These are phyloP conservation scores for Aphanoascus verrucosus DNA, from an alignment of 2,329 filamentous ascomycete species.

Conservation along the genomic window DNA sequence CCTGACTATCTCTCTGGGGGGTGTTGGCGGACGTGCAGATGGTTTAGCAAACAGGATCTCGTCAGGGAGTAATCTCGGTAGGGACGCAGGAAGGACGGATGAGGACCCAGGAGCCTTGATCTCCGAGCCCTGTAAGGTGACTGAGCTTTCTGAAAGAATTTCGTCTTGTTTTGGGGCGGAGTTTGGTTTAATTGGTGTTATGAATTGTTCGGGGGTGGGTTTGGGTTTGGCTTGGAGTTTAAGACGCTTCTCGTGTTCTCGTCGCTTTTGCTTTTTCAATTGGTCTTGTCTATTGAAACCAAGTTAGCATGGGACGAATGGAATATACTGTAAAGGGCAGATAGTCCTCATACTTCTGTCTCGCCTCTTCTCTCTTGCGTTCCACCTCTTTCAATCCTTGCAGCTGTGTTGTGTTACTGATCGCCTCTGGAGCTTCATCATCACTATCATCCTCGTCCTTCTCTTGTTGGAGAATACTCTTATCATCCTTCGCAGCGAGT, in stretches of 20 bases:
- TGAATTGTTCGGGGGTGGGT: conserved; percentile 19
- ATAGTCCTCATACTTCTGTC: conserved; percentile 26
- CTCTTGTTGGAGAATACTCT: conserved; percentile 17
- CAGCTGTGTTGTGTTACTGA: conserved; percentile 33
- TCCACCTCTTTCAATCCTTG: conserved; percentile 30
- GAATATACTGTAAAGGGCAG: neutral
- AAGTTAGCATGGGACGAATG: conserved; percentile 17
- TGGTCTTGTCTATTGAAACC: conserved; percentile 27
- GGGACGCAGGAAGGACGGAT: conserved; percentile 23
- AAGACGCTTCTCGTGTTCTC: conserved; percentile 31
- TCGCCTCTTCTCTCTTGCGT: conserved; percentile 30
- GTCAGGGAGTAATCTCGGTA: conserved; percentile 43
- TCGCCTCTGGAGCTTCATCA: conserved; percentile 34
- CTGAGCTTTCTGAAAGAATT: conserved; percentile 32
- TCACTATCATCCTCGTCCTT: conserved; percentile 28
- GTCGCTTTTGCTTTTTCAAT: conserved; percentile 31
- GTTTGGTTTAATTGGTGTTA: conserved; percentile 9
- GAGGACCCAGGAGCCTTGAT: conserved; percentile 23
- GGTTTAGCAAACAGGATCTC: conserved; percentile 42
- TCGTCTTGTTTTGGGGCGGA: conserved; percentile 23
- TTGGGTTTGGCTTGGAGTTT: conserved; percentile 30
- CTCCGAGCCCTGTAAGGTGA: conserved; percentile 31
- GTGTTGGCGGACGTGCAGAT: conserved; percentile 35
- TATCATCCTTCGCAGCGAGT: conserved; percentile 5
- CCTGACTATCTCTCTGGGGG: conserved; percentile 28